Conservation (phyloP, 2,329 filamentous ascomycete species). For the Verticillium zaregamsianum region DNA sequence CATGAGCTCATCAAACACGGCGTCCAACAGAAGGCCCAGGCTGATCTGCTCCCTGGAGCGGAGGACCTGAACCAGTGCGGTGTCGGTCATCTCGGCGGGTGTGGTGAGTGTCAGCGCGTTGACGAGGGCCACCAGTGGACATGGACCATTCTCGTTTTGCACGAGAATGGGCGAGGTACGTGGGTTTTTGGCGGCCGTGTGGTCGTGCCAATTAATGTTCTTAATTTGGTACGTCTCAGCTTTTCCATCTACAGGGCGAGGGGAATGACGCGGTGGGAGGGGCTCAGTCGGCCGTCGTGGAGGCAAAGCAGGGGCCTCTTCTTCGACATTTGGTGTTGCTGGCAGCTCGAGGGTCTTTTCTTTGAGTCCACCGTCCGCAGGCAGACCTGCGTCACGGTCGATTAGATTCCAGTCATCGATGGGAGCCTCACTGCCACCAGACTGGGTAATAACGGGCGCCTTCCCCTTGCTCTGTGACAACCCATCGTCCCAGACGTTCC, state of each 20-base stretch:
- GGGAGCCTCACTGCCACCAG: slow-evolving; percentile 19
- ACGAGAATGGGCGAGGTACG: slow-evolving; percentile 82
- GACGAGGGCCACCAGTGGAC: slow-evolving; percentile 85
- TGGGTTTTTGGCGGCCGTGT: slow-evolving; percentile 52
- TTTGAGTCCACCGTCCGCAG: background rate
- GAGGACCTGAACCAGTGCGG: slow-evolving; percentile 73
- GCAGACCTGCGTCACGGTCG: slow-evolving; percentile 5
- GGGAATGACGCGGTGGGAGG: slow-evolving; percentile 31
- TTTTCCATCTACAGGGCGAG: slow-evolving; percentile 36
- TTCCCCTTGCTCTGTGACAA: slow-evolving; percentile 37
- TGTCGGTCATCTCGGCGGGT: slow-evolving; percentile 54
- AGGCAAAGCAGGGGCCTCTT: slow-evolving; percentile 25
- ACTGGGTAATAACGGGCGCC: slow-evolving; percentile 7
- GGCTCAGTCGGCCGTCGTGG: slow-evolving; percentile 25
- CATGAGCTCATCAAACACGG: slow-evolving; percentile 90
- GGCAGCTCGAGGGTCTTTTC: slow-evolving; percentile 1
- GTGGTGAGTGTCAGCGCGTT: slow-evolving; percentile 88
- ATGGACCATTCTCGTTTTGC: slow-evolving; percentile 93
- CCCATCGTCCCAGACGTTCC: slow-evolving; percentile 48
- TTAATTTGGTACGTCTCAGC: slow-evolving; percentile 89
- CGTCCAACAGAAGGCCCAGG: slow-evolving; percentile 78
- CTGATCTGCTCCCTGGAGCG: slow-evolving; percentile 82
- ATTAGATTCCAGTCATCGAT: slow-evolving; percentile 34
- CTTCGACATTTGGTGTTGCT: background rate
- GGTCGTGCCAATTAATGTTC: slow-evolving; percentile 80